Conservation (phyloP, 768 basidiomycete species). For the Phlebiopsis flavidoalba region DNA sequence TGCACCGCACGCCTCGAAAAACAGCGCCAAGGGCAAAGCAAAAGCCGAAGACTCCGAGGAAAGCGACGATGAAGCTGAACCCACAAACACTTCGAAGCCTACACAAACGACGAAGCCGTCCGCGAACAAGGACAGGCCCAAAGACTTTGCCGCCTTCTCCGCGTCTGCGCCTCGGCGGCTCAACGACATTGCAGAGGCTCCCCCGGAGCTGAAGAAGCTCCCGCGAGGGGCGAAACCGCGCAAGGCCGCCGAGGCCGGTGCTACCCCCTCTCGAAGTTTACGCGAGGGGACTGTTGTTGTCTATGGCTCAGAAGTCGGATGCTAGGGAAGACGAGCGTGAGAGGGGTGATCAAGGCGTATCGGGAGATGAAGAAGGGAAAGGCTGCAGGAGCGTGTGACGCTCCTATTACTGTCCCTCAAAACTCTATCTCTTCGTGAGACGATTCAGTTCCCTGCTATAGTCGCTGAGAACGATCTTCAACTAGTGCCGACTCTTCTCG, state of each 20-base stretch:
- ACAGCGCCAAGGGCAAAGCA: not conserved
- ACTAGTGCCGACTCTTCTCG: too few relatives aligned
- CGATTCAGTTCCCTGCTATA: too few relatives aligned
- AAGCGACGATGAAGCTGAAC: not conserved
- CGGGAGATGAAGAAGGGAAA: conserved; percentile 60
- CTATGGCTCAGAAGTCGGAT: conserved; percentile 72
- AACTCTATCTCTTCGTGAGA: too few relatives aligned
- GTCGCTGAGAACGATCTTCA: too few relatives aligned
- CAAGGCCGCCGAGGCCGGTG: conserved; percentile 17
- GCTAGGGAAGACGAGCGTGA: conserved; percentile 76
- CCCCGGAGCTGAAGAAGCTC: conserved; percentile 54
- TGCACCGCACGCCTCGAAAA: not conserved
- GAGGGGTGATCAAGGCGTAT: conserved; percentile 60
- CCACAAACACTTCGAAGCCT: conserved; percentile 7
- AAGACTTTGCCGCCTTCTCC: conserved; percentile 46
- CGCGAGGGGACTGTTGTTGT: conserved; percentile 50
- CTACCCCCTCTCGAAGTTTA: conserved; percentile 16
- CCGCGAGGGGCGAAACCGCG: conserved; percentile 40
- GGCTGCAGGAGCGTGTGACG: conserved; percentile 15
- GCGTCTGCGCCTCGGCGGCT: conserved; percentile 59
- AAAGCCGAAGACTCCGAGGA: not conserved
- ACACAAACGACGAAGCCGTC: not conserved
- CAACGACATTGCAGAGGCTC: conserved; percentile 67
- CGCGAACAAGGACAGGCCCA: conserved; percentile 9
- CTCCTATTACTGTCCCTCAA: too few relatives aligned